Evolutionary conservation across 176 grass and related monocot genomes (phyloP), one percentile per base, ranked within the genome.

Genomic region (Cenchrus purpureus): DNA sequence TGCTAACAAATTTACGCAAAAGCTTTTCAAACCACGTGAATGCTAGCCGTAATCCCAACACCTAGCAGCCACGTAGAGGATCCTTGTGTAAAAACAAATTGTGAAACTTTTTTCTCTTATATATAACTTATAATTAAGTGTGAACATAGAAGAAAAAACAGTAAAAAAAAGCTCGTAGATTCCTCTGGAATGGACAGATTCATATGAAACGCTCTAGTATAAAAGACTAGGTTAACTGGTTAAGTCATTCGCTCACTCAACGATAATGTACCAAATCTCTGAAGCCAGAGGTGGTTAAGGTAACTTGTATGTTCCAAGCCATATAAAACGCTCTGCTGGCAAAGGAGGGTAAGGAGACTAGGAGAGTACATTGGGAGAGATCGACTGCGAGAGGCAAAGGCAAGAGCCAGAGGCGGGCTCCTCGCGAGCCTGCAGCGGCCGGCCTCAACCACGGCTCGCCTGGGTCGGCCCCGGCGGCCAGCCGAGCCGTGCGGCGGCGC

Each of bases 391-490:
- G 69, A 67, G 65, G 48, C 65, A 4, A 40, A 40, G 37, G 37
- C 37, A 40, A 40, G 37, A 40, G 37, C 37, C 37, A 42, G 57
- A 15, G 54, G 16, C 16, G 66, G 58, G 87, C 77, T 53, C 64
- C 86, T 77, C 54, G 43, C 29, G 52, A 80, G 78, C 65, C 73
- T 71, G 63, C 78, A 25, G 15, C 64, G 22, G 46, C 55, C 71
- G 37, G 83, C 68, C 16, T 44, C 58, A 73, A 56, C 84, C 52
- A 90, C 84, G 88, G 84, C 88, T 67, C 82, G 88, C 79, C 74
- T 86, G 61, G 87, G 25, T 22, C 59, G 34, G 12, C 19, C 56
- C 12, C 88, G 83, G 73, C 79, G 88, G 74, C 56, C 65, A 6
- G 88, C 73, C 37, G 84, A 83, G 58, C 50, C 65, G 29, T 86